These are phyloP conservation scores for Heterobasidion occidentale DNA, from an alignment of 1,284 basidiomycete genomes.

Conservation along the genomic window DNA sequence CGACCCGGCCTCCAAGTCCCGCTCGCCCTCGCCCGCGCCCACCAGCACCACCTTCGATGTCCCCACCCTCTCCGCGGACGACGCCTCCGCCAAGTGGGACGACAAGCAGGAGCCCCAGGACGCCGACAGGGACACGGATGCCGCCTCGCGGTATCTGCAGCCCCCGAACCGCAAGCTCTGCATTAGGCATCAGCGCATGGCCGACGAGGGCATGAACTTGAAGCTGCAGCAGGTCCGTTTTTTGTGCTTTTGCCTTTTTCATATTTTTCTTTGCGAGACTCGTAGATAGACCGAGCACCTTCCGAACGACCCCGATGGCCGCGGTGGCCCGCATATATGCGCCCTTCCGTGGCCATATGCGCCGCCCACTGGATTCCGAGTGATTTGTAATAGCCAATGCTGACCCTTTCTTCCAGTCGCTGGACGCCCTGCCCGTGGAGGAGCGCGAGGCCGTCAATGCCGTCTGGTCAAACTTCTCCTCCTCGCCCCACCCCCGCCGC, in stretches of 20 bases:
- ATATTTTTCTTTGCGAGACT: not conserved
- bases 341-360: too few species aligned
- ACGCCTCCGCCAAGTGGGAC: not conserved
- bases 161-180: conserved; percentile 70
- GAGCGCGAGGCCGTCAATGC: conserved; percentile 89
- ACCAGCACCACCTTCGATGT: conserved; percentile 24
- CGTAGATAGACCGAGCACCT: not conserved
- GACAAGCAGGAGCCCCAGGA: not conserved
- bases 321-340: too few species aligned
- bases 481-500: conserved; percentile 84
- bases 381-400: not conserved
- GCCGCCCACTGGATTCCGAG: too few species aligned
- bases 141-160: conserved; percentile 16
- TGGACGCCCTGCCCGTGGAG: conserved; percentile 85
- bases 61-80: conserved; percentile 16
- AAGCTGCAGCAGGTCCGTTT: conserved; percentile 84
- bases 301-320: not conserved
- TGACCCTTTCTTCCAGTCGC: conserved; percentile 47
- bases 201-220: conserved; percentile 90
- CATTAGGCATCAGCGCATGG: conserved; percentile 93
- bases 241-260: not conserved
- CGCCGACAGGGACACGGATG: not conserved
- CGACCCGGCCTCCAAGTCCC: conserved; percentile 16
- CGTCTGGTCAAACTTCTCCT: conserved; percentile 96
- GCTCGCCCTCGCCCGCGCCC: conserved; percentile 20